Conservation (phyloP, 2,329 filamentous ascomycete species). For the Hypoxylon sp. region DNA sequence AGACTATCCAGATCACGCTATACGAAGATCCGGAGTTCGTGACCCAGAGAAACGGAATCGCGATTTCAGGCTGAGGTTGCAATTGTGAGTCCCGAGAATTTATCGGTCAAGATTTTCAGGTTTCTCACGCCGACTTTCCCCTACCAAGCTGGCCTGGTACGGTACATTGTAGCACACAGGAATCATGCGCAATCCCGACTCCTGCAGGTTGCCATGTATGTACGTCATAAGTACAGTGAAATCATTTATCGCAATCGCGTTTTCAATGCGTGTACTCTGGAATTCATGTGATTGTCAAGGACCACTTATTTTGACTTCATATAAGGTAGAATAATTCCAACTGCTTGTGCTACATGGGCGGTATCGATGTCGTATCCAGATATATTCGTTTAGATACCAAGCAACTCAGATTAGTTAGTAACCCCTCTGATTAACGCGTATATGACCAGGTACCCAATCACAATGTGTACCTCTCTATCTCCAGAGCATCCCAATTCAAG, state of each 20-base stretch:
- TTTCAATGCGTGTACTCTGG: neutral
- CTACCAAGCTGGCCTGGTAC: neutral
- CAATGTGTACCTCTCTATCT: no score
- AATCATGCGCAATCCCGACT: constrained; percentile 9
- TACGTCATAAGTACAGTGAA: constrained; percentile 2
- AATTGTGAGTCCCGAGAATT: neutral
- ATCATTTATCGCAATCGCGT: neutral
- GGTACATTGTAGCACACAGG: constrained; percentile 5
- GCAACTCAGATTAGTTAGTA: no score
- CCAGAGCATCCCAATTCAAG: no score
- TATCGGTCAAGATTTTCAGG: constrained; percentile 1
- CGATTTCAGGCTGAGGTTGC: constrained; percentile 12
- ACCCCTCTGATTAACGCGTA: no score
- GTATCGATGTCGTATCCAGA: neutral
- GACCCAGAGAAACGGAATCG: constrained; percentile 7
- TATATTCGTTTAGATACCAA: no score
- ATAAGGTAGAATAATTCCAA: neutral
- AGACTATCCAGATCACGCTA: constrained; percentile 24
- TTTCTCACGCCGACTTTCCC: neutral
- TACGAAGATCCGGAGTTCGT: constrained; percentile 18
- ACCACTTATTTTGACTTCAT: neutral
- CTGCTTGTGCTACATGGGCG: neutral
- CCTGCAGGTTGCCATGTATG: constrained; percentile 23
- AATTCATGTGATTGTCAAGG: neutral
- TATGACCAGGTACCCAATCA: no score